Base-by-base conservation (phyloP, 176 grass and related monocot genomes). In the Pharus latifolius region DNA sequence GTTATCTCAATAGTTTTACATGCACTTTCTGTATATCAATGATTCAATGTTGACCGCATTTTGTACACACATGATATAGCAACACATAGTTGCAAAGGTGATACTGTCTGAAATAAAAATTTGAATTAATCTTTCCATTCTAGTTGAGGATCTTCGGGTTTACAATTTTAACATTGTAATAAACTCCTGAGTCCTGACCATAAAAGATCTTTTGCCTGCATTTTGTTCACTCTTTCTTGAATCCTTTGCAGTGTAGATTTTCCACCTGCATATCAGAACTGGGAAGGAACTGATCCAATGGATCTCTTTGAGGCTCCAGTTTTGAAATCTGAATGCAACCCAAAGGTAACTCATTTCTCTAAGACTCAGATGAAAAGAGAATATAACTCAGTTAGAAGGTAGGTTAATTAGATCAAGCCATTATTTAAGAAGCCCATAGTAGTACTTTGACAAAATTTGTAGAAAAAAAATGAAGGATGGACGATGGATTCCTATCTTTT, bases 241-340 rank as follows among this genome's bases (percentile, higher is more conserved):
- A 34, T 69, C 11, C 38, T 68, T 65, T 76, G 57, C 82, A 97
- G 93, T 78, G 69, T 97, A 70, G 93, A 97, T 77, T 97, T 97
- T 58, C 86, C 93, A 68, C 86, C 89, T 56, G 68, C 88, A 50
- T 97, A 90, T 81, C 93, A 97, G 75, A 97, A 87, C 19, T 97
- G 93, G 93, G 93, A 97, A 80, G 65, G 46, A 49, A 92, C 86
- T 79, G 89, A 96, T 90, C 93, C 93, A 40, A 60, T 90, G 66
- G 93, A 96, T 49, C 86, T 96, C 56, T 97, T 97, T 70, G 56
- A 71, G 20, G 93, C 89, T 70, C 89, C 86, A 69, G 83, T 97
- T 76, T 74, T 97, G 54, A 92, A 80, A 77, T 97, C 93, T 45
- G 93, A 97, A 89, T 87, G 83, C 65, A 92, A 97, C 56, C 93